These are phyloP conservation scores for Xerocomellus amylosporus DNA, from an alignment of 768 basidiomycete species.

Conservation along the genomic window DNA sequence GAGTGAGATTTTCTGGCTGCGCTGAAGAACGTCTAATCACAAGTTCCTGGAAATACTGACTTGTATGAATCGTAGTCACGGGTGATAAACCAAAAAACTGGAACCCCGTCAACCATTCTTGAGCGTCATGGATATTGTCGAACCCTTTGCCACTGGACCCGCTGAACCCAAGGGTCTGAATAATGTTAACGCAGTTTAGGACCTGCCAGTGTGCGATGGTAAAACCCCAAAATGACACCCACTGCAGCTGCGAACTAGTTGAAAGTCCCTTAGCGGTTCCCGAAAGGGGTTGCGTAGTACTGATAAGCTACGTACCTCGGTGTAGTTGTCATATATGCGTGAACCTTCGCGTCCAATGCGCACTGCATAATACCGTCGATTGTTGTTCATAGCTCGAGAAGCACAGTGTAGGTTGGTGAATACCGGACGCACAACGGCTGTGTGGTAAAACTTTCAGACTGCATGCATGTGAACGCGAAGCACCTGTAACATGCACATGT, in stretches of 20 bases:
- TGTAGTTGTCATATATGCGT: slow-evolving; percentile 29
- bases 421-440: not conserved
- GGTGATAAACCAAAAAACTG: slow-evolving; percentile 15
- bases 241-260: slow-evolving; percentile 26
- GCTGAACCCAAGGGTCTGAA: slow-evolving; percentile 30
- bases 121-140: slow-evolving; percentile 27
- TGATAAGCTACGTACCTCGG: slow-evolving; percentile 23
- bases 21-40: not conserved
- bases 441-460: not conserved
- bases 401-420: not conserved
- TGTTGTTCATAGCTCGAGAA: slow-evolving; percentile 9
- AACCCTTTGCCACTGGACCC: slow-evolving; percentile 34
- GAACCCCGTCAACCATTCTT: slow-evolving; percentile 21
- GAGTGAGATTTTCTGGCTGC: not conserved
- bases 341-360: slow-evolving; percentile 34
- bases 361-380: slow-evolving; percentile 35
- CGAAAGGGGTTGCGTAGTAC: not conserved
- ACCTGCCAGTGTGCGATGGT: no score
- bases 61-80: slow-evolving; percentile 11
- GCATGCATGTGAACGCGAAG: not conserved
- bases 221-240: slow-evolving; percentile 10
- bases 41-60: slow-evolving; percentile 13
- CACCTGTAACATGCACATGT: not conserved
- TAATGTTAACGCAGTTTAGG: not conserved
- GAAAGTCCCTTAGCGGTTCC: not conserved